phyloP scores from a whole-genome alignment of 2,329 filamentous ascomycete species.

The Penicillium brasilianum region DNA sequence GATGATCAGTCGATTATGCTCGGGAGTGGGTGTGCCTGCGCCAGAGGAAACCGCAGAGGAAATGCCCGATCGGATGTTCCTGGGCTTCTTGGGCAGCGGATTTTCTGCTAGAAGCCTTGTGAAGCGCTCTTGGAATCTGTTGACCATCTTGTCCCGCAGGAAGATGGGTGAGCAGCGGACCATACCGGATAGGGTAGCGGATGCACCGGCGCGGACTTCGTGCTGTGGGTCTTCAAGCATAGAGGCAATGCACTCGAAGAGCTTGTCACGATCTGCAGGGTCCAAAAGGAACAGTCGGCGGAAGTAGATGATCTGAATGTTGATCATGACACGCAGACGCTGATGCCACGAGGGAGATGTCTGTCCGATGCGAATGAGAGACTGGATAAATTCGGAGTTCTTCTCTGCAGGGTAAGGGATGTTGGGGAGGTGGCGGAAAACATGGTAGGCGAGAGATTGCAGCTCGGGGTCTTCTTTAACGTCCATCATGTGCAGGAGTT shows the following conservation, averaged over 20 bases:
- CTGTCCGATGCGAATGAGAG: conserved; percentile 85
- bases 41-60: conserved; percentile 51
- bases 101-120: conserved; percentile 77
- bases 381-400: conserved; percentile 80
- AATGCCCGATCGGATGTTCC: conserved; percentile 41
- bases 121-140: conserved; percentile 77
- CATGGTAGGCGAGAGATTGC: conserved; percentile 91
- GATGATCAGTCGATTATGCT: conserved; percentile 74
- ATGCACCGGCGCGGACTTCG: conserved; percentile 92
- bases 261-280: conserved; percentile 71
- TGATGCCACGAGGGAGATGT: conserved; percentile 92
- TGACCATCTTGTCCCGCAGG: conserved; percentile 78
- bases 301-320: conserved; percentile 99
- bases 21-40: conserved; percentile 55
- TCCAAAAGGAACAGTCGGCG: conserved; percentile 88
- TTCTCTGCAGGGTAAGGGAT: conserved; percentile 89
- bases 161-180: conserved; percentile 87
- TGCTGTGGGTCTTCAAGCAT: conserved; percentile 93
- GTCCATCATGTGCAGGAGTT: conserved; percentile 99
- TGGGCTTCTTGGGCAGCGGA: conserved; percentile 76
- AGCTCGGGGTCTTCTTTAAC: conserved; percentile 98
- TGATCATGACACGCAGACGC: conserved; percentile 89
- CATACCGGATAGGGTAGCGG: conserved; percentile 93
- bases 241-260: conserved; percentile 91
- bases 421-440: conserved; percentile 95